A percentile compares a stretch with the other conserved stretches of the same genome.
Conservation (phyloP, 2,329 filamentous ascomycete species). For the Aspergillus phoenicis region DNA sequence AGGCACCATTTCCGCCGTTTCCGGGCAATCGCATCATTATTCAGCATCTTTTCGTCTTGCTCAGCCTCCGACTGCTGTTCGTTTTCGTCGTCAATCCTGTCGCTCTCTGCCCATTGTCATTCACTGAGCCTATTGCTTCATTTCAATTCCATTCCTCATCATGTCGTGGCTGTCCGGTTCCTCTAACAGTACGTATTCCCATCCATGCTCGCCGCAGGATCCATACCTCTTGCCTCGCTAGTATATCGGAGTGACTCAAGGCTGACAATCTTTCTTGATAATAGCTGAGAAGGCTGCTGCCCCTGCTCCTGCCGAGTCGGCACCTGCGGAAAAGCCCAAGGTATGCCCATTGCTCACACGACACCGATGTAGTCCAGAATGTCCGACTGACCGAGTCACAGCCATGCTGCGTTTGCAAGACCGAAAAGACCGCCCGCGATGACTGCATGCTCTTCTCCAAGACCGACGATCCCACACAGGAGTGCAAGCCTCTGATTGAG, state of each 20-base stretch:
- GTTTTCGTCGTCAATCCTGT: constrained; percentile 7
- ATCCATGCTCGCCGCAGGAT: constrained; percentile 3
- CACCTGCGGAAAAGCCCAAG: constrained; percentile 43
- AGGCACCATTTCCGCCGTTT: constrained; percentile 26
- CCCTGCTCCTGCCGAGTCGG: constrained; percentile 23
- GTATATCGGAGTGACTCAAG: neutral
- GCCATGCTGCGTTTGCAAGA: constrained; percentile 98
- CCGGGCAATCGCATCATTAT: constrained; percentile 20
- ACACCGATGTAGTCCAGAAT: neutral
- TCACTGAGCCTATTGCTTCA: neutral
- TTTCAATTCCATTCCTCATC: constrained; percentile 7
- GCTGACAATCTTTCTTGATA: constrained; percentile 6
- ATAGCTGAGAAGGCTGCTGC: constrained; percentile 28
- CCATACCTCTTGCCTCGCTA: neutral
- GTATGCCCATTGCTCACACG: constrained; percentile 24
- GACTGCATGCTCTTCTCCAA: constrained; percentile 99
- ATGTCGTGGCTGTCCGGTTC: constrained; percentile 44
- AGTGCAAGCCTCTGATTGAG: constrained; percentile 80
- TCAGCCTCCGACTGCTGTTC: neutral
- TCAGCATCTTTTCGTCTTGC: constrained; percentile 19
- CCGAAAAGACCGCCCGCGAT: constrained; percentile 88
- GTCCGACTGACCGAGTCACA: constrained; percentile 41
- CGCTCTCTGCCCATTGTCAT: neutral
- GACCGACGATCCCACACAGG: constrained; percentile 72
- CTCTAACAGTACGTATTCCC: constrained; percentile 32